A percentile compares a stretch with the other conserved stretches of the same genome.
These are phyloP conservation scores for Aspergillus sojae DNA, from an alignment of 2,329 filamentous ascomycete genomes.

Conservation along the genomic window DNA sequence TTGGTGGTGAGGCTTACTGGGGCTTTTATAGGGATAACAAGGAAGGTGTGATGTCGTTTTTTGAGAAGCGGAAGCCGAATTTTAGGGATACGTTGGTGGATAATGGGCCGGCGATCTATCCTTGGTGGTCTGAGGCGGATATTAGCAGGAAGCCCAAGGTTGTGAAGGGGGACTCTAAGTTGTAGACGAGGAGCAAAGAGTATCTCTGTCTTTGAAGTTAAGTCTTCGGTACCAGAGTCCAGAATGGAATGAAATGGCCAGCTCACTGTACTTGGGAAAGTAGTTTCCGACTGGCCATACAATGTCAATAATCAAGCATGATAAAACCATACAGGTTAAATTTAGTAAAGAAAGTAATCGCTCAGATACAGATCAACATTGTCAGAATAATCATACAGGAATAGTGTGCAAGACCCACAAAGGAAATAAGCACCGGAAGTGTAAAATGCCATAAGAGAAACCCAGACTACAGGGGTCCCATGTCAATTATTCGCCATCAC, in stretches of 20 bases:
- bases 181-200: slow-evolving; percentile 16
- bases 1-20: background rate
- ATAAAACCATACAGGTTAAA: background rate
- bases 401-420: background rate
- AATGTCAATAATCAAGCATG: background rate
- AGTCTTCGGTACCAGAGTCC: background rate
- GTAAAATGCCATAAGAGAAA: background rate
- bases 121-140: slow-evolving; percentile 68
- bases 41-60: slow-evolving; percentile 70
- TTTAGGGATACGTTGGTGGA: slow-evolving; percentile 65
- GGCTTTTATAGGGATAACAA: slow-evolving; percentile 58
- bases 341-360: background rate
- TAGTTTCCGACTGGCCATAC: background rate
- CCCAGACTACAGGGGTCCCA: background rate
- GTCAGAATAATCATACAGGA: slow-evolving; percentile 8
- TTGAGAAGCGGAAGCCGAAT: slow-evolving; percentile 66
- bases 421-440: background rate
- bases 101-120: slow-evolving; percentile 62
- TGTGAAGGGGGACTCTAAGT: slow-evolving; percentile 24
- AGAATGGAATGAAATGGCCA: background rate
- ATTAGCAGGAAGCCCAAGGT: slow-evolving; percentile 32
- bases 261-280: background rate
- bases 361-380: slow-evolving; percentile 5
- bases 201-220: background rate
- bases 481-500: background rate